These are phyloP conservation scores for Moricandia arvensis DNA, from an alignment of 345 rosid genomes.

Conservation along the genomic window DNA sequence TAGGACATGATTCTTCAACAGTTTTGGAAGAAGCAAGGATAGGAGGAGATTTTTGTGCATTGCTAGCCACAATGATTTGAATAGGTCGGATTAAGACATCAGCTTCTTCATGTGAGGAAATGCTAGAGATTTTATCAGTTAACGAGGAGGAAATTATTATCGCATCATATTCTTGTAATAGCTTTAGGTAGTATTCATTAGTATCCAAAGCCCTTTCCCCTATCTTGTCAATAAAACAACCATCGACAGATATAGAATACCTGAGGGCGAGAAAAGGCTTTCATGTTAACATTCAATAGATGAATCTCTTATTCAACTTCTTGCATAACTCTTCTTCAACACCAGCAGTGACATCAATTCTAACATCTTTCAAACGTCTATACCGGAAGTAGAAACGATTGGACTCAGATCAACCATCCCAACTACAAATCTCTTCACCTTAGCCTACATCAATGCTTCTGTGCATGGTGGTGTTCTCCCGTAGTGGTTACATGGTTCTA, in stretches of 20 bases:
- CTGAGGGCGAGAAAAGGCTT: constrained; percentile 71
- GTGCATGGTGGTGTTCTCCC: constrained; percentile 95
- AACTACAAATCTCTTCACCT: constrained; percentile 69
- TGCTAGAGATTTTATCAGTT: constrained; percentile 33
- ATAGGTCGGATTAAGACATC: constrained; percentile 58
- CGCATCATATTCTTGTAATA: constrained; percentile 73
- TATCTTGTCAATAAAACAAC: constrained; percentile 52
- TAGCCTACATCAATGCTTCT: constrained; percentile 80
- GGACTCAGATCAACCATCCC: constrained; percentile 94
- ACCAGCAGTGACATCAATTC: constrained; percentile 64
- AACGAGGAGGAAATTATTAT: constrained; percentile 53
- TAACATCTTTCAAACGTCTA: constrained; percentile 56
- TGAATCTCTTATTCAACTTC: constrained; percentile 70
- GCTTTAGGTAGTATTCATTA: constrained; percentile 67
- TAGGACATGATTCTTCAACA: constrained; percentile 37
- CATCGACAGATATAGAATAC: constrained; percentile 68
- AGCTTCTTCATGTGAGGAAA: constrained; percentile 61
- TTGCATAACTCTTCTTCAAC: constrained; percentile 76
- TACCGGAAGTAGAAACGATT: constrained; percentile 74
- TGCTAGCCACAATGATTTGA: constrained; percentile 43
- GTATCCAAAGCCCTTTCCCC: constrained; percentile 52
- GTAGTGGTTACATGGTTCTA: no score
- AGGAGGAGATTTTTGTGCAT: constrained; percentile 28
- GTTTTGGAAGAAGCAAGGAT: constrained; percentile 10
- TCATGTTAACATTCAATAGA: constrained; percentile 65